Base-by-base conservation (phyloP, 108 stramenopile genomes). In the Epithemia pelagica region DNA sequence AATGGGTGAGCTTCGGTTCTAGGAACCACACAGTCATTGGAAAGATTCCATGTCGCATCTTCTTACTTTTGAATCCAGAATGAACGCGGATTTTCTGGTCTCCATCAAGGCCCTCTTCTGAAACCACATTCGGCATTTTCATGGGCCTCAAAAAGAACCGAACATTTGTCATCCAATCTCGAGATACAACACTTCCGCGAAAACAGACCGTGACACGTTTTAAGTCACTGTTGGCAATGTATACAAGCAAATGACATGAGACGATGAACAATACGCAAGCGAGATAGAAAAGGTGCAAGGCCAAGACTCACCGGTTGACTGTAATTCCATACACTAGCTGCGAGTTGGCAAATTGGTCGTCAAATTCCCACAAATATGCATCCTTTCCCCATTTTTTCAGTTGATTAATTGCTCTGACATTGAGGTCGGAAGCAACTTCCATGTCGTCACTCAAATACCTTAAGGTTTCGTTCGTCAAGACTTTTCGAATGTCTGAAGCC, bases 201-300 rank as follows among this genome's bases (percentile, higher is more conserved):
- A 80, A 80, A 21, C 65, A 32, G 3, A 80, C 31, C 3, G 72
- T 73, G 28, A 80, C 71, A 2, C 75, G 74, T 73, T 73, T 46
- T 10, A 46, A 15, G 15, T 10, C 37, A 5, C 37, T 10, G 37
- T n/a, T n/a, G n/a, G n/a, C n/a, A n/a, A n/a, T n/a, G n/a, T n/a
- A n/a, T 46, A 46, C 37, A 46, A 46, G 15, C 15, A 46, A 46
- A 46, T 5, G 37, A 46, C n/a, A n/a, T n/a, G n/a, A n/a, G n/a
- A n/a, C n/a, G 37, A 46, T 46, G 37, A 46, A n/a, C n/a, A n/a
- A n/a, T n/a, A n/a, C n/a, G n/a, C n/a, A n/a, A n/a, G n/a, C n/a
- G n/a, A n/a, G n/a, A n/a, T n/a, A n/a, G n/a, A n/a, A n/a, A n/a
- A n/a, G n/a, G n/a, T n/a, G n/a, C n/a, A n/a, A n/a, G n/a, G n/a